Conservation (phyloP, 2,329 filamentous ascomycete genomes). For the Lachnellula occidentalis region DNA sequence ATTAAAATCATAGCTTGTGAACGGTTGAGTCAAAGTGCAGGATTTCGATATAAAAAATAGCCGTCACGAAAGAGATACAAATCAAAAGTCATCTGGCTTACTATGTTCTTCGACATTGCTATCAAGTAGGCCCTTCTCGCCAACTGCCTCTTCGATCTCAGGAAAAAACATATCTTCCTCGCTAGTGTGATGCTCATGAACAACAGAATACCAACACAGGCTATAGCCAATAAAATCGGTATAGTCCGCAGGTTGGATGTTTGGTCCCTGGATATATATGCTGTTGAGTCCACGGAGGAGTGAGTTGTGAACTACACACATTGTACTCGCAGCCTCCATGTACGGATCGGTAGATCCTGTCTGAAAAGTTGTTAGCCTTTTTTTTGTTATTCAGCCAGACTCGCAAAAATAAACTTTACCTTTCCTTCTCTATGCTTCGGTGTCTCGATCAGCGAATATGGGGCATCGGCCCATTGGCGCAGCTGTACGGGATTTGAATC, state of each 20-base stretch:
- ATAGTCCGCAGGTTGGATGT: conserved; percentile 45
- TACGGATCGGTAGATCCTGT: conserved; percentile 37
- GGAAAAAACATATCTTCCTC: conserved; percentile 53
- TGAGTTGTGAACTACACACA: conserved; percentile 56
- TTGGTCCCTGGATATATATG: conserved; percentile 53
- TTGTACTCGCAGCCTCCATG: conserved; percentile 53
- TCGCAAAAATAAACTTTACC: neutral
- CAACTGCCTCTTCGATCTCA: conserved; percentile 44
- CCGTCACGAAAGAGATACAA: neutral
- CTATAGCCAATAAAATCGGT: conserved; percentile 53
- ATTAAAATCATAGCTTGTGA: too few relatives aligned
- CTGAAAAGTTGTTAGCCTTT: neutral
- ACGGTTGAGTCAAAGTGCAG: too few relatives aligned
- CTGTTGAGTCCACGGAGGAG: conserved; percentile 59
- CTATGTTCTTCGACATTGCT: conserved; percentile 51
- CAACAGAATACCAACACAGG: conserved; percentile 53
- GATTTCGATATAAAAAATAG: too few relatives aligned
- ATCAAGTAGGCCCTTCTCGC: conserved; percentile 45
- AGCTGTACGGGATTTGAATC: neutral
- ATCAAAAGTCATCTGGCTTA: conserved; percentile 25
- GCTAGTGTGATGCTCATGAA: conserved; percentile 55
- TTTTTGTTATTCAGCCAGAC: neutral
- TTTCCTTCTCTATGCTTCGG: conserved; percentile 10
- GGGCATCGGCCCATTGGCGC: conserved; percentile 9
- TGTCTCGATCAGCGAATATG: conserved; percentile 10